Conservation (phyloP, 2,329 filamentous ascomycete species). For the Fusarium sp. region DNA sequence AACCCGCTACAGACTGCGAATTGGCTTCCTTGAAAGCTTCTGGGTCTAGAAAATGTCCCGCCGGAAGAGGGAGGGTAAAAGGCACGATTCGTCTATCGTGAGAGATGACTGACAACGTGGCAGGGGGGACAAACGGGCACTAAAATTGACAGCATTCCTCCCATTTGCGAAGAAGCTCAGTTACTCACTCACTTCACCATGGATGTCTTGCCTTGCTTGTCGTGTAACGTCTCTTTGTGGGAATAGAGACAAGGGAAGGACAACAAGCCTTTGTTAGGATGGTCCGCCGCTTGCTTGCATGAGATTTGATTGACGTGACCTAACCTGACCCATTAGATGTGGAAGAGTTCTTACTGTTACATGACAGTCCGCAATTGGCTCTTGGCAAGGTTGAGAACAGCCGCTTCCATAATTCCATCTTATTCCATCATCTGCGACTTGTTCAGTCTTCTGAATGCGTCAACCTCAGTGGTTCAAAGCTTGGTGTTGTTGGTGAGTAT, state of each 20-base stretch:
- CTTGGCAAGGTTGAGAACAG: conserved; percentile 7
- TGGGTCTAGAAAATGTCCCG: conserved; percentile 14
- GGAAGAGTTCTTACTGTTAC: conserved; percentile 11
- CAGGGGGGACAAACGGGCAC: conserved; percentile 14
- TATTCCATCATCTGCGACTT: conserved; percentile 12
- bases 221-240: conserved; percentile 11
- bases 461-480: conserved; percentile 19
- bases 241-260: conserved; percentile 34
- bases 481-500: not conserved
- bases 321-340: not conserved
- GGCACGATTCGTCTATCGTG: conserved; percentile 1
- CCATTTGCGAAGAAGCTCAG: not conserved
- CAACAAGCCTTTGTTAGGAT: conserved; percentile 32
- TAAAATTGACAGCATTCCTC: conserved; percentile 20
- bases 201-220: not conserved
- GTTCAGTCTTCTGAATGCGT: conserved; percentile 11
- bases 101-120: conserved; percentile 6
- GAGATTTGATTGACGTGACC: conserved; percentile 10
- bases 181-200: not conserved
- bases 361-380: conserved; percentile 20
- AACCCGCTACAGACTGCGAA: conserved; percentile 2
- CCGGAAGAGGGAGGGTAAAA: not conserved
- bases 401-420: conserved; percentile 24
- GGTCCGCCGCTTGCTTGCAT: conserved; percentile 14
- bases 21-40: conserved; percentile 36